Evolutionary conservation across 2,329 filamentous ascomycete genomes (phyloP).

Genomic region (Akanthomyces dipterigenus): DNA sequence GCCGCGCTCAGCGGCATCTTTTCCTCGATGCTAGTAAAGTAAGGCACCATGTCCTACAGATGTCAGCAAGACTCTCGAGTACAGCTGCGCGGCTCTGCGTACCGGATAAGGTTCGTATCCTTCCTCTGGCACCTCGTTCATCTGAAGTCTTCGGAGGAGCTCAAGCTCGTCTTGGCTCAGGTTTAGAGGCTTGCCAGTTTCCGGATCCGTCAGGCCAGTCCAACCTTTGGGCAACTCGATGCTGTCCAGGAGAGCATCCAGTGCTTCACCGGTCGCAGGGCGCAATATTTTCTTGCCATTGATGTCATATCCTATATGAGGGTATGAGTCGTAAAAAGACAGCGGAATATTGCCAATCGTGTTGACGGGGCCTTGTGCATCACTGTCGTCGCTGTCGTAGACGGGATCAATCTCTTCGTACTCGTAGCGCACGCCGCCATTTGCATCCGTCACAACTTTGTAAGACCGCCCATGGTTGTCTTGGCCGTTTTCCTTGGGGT

Average conservation of each 20-base stretch:
- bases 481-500: slow-evolving; percentile 24
- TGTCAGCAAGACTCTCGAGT: not conserved
- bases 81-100: slow-evolving; percentile 23
- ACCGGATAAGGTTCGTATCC: slow-evolving; percentile 89
- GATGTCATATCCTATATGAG: slow-evolving; percentile 97
- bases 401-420: slow-evolving; percentile 91
- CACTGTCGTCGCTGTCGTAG: slow-evolving; percentile 93
- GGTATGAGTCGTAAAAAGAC: slow-evolving; percentile 94
- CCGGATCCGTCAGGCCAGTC: slow-evolving; percentile 90
- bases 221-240: slow-evolving; percentile 96
- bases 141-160: slow-evolving; percentile 78
- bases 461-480: slow-evolving; percentile 42
- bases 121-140: slow-evolving; percentile 80
- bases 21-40: slow-evolving; percentile 85
- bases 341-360: slow-evolving; percentile 94
- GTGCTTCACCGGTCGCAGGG: slow-evolving; percentile 84
- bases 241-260: slow-evolving; percentile 89
- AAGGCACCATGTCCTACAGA: slow-evolving; percentile 73
- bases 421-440: slow-evolving; percentile 83
- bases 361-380: slow-evolving; percentile 71
- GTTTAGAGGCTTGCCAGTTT: slow-evolving; percentile 87
- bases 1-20: slow-evolving; percentile 92
- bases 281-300: slow-evolving; percentile 98
- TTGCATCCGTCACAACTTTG: slow-evolving; percentile 67
- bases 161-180: slow-evolving; percentile 84